Conservation (phyloP, 2,329 filamentous ascomycete species). For the Stagonosporopsis cucurbitacearum region DNA sequence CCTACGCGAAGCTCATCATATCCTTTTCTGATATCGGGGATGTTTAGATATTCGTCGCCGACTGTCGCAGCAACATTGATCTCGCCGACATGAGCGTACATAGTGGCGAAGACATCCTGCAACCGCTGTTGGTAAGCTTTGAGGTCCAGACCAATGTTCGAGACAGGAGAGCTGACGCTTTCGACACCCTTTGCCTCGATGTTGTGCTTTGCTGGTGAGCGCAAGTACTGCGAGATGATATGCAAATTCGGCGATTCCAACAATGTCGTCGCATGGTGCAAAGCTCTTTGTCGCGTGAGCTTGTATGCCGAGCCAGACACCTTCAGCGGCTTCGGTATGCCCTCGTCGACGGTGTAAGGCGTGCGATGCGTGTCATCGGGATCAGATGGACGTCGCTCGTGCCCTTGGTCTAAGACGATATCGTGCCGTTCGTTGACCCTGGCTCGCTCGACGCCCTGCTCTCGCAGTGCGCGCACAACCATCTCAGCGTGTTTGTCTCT, state of each 20-base stretch:
- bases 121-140: slow-evolving; percentile 54
- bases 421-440: slow-evolving; percentile 91
- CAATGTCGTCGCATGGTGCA: slow-evolving; percentile 94
- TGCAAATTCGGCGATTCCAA: slow-evolving; percentile 76
- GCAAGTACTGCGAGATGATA: slow-evolving; percentile 72
- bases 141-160: slow-evolving; percentile 72
- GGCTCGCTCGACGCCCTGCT: slow-evolving; percentile 64
- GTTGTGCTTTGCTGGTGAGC: slow-evolving; percentile 77
- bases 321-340: slow-evolving; percentile 62
- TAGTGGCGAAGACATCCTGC: slow-evolving; percentile 64
- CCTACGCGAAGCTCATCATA: slow-evolving; percentile 67
- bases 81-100: slow-evolving; percentile 64
- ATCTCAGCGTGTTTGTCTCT: slow-evolving; percentile 89
- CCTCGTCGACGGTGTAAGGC: slow-evolving; percentile 49
- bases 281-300: slow-evolving; percentile 76
- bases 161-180: slow-evolving; percentile 84
- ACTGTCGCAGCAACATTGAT: slow-evolving; percentile 54
- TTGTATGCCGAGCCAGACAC: slow-evolving; percentile 96
- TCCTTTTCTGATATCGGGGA: slow-evolving; percentile 66
- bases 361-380: slow-evolving; percentile 53
- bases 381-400: slow-evolving; percentile 32
- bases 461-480: slow-evolving; percentile 81
- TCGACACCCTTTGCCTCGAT: slow-evolving; percentile 86
- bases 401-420: slow-evolving; percentile 74
- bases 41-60: slow-evolving; percentile 59